Evolutionary conservation across 306 rosid species (phyloP).

Genomic region (Prunus campanulata): DNA sequence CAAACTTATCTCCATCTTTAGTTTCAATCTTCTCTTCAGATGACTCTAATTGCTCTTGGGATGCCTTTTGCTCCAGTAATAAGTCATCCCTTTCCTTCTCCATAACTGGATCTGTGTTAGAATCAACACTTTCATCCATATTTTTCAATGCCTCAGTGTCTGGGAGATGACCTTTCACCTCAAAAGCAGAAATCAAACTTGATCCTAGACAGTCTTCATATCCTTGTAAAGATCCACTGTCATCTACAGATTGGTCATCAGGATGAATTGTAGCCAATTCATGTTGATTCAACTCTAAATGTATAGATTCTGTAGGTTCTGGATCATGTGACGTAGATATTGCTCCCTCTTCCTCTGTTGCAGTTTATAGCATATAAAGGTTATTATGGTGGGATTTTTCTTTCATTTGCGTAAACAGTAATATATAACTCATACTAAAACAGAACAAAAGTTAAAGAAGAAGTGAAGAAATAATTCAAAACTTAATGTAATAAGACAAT

Average conservation of each 20-base stretch:
- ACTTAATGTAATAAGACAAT: background rate
- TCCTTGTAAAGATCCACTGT: slow-evolving; percentile 18
- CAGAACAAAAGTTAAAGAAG: background rate
- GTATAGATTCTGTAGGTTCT: slow-evolving; percentile 32
- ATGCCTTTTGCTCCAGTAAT: slow-evolving; percentile 27
- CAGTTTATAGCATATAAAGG: slow-evolving; percentile 3
- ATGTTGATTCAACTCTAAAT: slow-evolving; percentile 20
- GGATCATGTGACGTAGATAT: slow-evolving; percentile 22
- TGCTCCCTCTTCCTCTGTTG: slow-evolving; percentile 44
- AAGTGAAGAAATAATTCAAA: background rate
- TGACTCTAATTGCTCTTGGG: slow-evolving; percentile 14
- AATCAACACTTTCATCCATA: slow-evolving; percentile 8
- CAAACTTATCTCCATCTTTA: slow-evolving; percentile 24
- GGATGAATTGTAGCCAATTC: slow-evolving; percentile 23
- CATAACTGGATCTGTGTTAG: slow-evolving; percentile 11
- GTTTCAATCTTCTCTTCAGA: slow-evolving; percentile 9
- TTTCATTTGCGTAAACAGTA: background rate
- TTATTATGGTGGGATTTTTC: background rate
- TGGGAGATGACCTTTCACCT: slow-evolving; percentile 4
- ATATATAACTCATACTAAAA: background rate
- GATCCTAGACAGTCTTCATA: slow-evolving; percentile 18
- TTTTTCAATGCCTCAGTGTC: slow-evolving; percentile 8
- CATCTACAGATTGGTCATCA: slow-evolving; percentile 28
- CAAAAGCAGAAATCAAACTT: background rate
- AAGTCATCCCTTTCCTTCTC: slow-evolving; percentile 26